Base-by-base conservation (phyloP, 1,139 yeast genomes). In the Geotrichum klebahnii region DNA sequence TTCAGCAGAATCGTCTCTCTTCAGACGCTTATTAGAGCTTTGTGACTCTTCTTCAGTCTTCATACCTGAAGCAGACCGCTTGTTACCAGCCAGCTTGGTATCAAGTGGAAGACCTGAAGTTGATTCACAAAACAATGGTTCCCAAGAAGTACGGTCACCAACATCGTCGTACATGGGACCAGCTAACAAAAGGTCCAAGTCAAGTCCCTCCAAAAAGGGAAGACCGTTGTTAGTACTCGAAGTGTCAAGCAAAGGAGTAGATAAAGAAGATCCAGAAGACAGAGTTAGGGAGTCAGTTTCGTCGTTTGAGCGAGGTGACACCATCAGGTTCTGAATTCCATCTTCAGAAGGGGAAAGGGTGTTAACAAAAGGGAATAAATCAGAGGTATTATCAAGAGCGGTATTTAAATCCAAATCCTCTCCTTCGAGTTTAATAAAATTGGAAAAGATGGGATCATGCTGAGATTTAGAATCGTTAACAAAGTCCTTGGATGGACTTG, bases 131-230 rank as follows among this genome's bases (percentile, higher is more conserved):
- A 40, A 40, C 16, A 40, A 35, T n/a, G 44, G 44, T 4, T 16
- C 16, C 36, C 44, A 29, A 12, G 36, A 23, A 40, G 36, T 26
- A n/a, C 19, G 35, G 3, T 40, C 44, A 12, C 28, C 43, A n/a
- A 8, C 43, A 6, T 40, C 44, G 19, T 40, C 44, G 22, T 42
- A 48, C 46, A 48, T 48, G 12, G 51, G 51, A 24, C 34, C 51
- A 8, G 46, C 51, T 47, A 42, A 35, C 12, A 48, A 37, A n/a
- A 46, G 43, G 14, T 37, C 46, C 36, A 48, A 26, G 28, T 33
- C 46, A 14, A 48, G 22, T 14, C 39, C 36, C 16, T 29, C 29
- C 6, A 14, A 5, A n/a, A n/a, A n/a, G n/a, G n/a, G 14, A 41
- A 33, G 17, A 24, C 26, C 14, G 17, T 33, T 14, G 36, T 36